Conservation (phyloP, 2,329 filamentous ascomycete species). For the Juglanconis juglandina region DNA sequence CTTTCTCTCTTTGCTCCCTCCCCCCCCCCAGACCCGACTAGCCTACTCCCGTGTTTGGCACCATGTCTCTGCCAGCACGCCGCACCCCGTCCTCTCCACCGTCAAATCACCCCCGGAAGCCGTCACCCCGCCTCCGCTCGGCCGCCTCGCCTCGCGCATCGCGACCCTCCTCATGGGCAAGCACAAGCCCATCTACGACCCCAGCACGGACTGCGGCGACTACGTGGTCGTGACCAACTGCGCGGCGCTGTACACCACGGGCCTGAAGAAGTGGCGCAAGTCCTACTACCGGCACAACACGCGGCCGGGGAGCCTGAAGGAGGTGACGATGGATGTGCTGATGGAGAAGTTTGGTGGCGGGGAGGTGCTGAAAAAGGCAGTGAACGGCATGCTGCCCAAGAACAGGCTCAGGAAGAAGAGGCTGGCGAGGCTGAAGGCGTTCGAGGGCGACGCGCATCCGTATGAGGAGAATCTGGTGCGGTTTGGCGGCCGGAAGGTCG, state of each 20-base stretch:
- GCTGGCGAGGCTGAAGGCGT: slow-evolving; percentile 86
- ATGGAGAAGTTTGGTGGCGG: slow-evolving; percentile 91
- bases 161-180: slow-evolving; percentile 93
- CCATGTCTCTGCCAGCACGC: slow-evolving; percentile 69
- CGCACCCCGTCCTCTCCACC: slow-evolving; percentile 54
- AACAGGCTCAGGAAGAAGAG: slow-evolving; percentile 87
- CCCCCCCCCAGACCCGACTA: slow-evolving; percentile 71
- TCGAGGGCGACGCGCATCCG: slow-evolving; percentile 88
- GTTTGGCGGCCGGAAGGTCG: slow-evolving; percentile 60
- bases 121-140: slow-evolving; percentile 72
- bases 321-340: slow-evolving; percentile 91
- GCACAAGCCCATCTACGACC: slow-evolving; percentile 97
- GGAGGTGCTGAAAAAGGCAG: slow-evolving; percentile 86
- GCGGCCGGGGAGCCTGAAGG: slow-evolving; percentile 78
- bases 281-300: slow-evolving; percentile 94
- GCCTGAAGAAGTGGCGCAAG: slow-evolving; percentile 91
- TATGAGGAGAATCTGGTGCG: slow-evolving; percentile 84
- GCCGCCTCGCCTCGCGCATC: slow-evolving; percentile 83
- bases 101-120: slow-evolving; percentile 49
- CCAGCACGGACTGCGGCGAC: slow-evolving; percentile 97
- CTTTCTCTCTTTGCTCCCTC: not conserved
- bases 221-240: slow-evolving; percentile 95
- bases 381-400: slow-evolving; percentile 97
- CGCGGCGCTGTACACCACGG: slow-evolving; percentile 80
- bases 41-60: slow-evolving; percentile 98